These are phyloP conservation scores for Agapanthus africanus DNA, from an alignment of 106 monocot species.

Conservation along the genomic window DNA sequence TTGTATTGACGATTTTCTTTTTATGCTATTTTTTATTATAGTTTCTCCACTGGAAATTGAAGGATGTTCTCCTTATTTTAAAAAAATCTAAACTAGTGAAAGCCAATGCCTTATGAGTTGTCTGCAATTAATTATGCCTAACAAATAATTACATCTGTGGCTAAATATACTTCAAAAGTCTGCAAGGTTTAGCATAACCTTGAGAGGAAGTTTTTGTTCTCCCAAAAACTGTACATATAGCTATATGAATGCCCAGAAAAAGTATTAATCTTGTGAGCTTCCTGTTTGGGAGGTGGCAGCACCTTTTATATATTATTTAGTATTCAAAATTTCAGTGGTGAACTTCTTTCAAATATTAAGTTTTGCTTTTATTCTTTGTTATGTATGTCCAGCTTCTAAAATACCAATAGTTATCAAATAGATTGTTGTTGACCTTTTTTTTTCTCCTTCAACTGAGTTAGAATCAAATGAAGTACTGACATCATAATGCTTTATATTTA, in stretches of 20 bases:
- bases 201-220: not conserved
- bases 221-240: not conserved
- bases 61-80: not conserved
- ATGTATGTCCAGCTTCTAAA: not conserved
- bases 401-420: not conserved
- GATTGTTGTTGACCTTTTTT: no score
- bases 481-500: constrained; percentile 14
- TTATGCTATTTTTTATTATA: not conserved
- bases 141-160: not conserved
- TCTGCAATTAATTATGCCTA: not conserved
- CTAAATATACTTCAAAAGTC: not conserved
- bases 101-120: not conserved
- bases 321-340: not conserved
- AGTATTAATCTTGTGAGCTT: not conserved
- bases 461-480: no score
- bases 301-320: not conserved
- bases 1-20: not conserved
- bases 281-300: not conserved
- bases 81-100: not conserved
- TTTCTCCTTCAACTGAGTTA: not conserved
- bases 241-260: not conserved
- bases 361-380: not conserved
- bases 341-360: not conserved
- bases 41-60: not conserved
- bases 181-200: not conserved